These are phyloP conservation scores for Trichophyton verrucosum DNA, from an alignment of 2,329 filamentous ascomycete species.

Conservation along the genomic window DNA sequence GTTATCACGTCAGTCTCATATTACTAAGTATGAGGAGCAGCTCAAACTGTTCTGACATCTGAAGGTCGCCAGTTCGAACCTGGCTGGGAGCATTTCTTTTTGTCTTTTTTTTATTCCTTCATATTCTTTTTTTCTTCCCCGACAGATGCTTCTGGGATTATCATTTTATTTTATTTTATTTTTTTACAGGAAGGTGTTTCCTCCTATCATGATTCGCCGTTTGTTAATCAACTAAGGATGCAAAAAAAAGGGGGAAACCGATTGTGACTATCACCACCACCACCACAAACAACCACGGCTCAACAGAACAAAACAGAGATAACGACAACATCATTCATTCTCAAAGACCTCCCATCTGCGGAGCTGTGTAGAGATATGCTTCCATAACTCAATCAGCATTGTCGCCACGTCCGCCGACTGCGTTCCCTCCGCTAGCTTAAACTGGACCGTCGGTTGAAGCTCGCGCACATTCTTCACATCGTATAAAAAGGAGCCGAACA, in stretches of 20 bases:
- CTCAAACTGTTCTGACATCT: slow-evolving; percentile 11
- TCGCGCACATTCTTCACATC: slow-evolving; percentile 1
- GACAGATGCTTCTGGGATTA: neutral
- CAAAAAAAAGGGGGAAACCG: neutral
- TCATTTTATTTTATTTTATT: neutral
- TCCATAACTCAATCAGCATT: slow-evolving; percentile 28
- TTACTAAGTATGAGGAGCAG: slow-evolving; percentile 10
- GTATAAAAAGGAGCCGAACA: slow-evolving; percentile 24
- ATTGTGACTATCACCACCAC: neutral
- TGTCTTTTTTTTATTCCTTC: slow-evolving; percentile 1
- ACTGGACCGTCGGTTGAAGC: slow-evolving; percentile 6
- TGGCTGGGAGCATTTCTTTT: slow-evolving; percentile 12
- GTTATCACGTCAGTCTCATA: slow-evolving; percentile 14
- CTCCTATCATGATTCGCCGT: neutral
- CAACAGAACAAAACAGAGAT: neutral
- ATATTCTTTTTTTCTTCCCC: no score
- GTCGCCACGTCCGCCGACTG: slow-evolving; percentile 20
- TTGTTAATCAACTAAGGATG: neutral
- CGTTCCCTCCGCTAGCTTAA: slow-evolving; percentile 10
- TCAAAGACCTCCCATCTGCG: slow-evolving; percentile 18
- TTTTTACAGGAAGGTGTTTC: no score
- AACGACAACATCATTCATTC: neutral
- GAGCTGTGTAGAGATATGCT: slow-evolving; percentile 24
- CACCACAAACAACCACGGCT: neutral
- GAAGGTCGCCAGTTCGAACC: slow-evolving; percentile 14